These are phyloP conservation scores for Lycium barbarum DNA, from an alignment of 257 asterid species.

Conservation along the genomic window DNA sequence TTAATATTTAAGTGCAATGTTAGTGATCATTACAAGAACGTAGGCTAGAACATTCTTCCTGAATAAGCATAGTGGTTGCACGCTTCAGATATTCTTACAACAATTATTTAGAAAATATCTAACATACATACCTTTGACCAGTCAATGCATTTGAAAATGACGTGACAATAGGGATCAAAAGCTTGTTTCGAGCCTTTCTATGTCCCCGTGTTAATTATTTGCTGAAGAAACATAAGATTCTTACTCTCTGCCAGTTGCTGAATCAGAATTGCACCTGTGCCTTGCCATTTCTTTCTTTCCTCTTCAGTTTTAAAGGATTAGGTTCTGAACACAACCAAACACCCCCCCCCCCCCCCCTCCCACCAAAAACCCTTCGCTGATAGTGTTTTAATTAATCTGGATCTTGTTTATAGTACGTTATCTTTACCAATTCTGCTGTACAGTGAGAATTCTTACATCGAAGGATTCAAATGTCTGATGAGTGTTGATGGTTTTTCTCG, in stretches of 20 bases:
- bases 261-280: background rate
- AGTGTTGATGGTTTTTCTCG: conserved; percentile 70
- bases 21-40: background rate
- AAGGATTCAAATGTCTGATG: conserved; percentile 77
- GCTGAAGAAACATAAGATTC: background rate
- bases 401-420: background rate
- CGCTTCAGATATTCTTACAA: no score
- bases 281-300: background rate
- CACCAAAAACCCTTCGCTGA: background rate
- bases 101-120: no score
- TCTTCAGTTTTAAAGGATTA: background rate
- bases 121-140: background rate
- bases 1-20: background rate
- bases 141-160: background rate
- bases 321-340: background rate
- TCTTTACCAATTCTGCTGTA: conserved; percentile 24
- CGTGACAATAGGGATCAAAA: background rate
- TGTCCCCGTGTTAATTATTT: background rate
- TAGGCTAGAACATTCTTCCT: background rate
- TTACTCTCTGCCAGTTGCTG: background rate
- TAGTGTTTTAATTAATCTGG: conserved; percentile 1
- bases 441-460: conserved; percentile 73
- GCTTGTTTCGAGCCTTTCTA: background rate
- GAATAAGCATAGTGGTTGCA: no score
- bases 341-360: background rate